phyloP scores from a whole-genome alignment of 371 early-diverging fungal genomes.

The Mucor piriformis region DNA sequence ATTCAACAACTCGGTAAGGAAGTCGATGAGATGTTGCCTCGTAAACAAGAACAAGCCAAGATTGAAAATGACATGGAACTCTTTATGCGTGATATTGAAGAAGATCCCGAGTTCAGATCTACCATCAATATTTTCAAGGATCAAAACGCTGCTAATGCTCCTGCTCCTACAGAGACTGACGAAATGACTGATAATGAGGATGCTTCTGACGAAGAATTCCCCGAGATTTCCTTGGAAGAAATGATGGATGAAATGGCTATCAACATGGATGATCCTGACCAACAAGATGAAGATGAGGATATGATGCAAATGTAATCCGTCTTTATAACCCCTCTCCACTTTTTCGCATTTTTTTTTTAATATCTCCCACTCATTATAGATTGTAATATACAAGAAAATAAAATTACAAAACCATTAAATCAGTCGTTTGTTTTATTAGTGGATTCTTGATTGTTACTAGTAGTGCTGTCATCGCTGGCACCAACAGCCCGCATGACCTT shows the following conservation, averaged over 20 bases:
- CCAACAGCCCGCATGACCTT: conserved; percentile 15
- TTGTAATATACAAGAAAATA: too few species aligned
- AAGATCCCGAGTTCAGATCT: conserved; percentile 93
- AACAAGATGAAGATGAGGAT: conserved; percentile 45
- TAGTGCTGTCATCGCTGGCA: neutral
- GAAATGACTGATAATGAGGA: conserved; percentile 55
- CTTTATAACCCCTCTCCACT: neutral
- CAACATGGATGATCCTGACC: conserved; percentile 59
- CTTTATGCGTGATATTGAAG: conserved; percentile 95
- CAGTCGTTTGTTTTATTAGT: neutral
- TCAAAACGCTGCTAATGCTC: conserved; percentile 28
- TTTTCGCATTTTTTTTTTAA: neutral
- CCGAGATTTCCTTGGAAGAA: conserved; percentile 89
- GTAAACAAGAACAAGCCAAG: conserved; percentile 75
- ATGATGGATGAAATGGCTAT: conserved; percentile 86
- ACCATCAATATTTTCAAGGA: conserved; percentile 91
- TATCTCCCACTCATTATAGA: neutral
- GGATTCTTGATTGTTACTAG: neutral
- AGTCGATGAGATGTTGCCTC: conserved; percentile 77
- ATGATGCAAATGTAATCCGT: conserved; percentile 31
- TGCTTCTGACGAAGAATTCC: conserved; percentile 74
- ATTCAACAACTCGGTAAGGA: conserved; percentile 87
- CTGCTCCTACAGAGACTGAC: conserved; percentile 46
- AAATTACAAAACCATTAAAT: neutral
- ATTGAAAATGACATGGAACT: conserved; percentile 82